Evolutionary conservation across 768 basidiomycete species (phyloP), one percentile per base, ranked within the genome.

Genomic region (Lactifluus hygrophoroides): DNA sequence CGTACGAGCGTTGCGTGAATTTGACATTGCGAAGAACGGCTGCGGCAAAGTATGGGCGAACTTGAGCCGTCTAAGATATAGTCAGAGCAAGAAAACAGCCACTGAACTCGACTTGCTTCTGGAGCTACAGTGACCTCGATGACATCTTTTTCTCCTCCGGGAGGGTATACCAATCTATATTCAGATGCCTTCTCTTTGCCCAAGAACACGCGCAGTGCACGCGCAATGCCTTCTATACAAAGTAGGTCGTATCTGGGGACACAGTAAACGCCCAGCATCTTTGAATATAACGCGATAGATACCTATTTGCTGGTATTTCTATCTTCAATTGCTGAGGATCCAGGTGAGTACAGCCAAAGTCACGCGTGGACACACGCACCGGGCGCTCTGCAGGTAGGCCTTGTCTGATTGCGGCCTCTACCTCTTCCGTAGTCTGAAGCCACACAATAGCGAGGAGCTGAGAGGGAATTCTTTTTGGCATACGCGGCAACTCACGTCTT

Each of bases 221-320:
- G 81, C 21, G 94, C 81, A 66, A 99, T 89, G 57, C 96, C 96
- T 74, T 99, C 96, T 68, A 96, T 86, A 69, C 96, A 99, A 53
- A 99, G 81, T 19, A 99, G 80, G 74, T 99, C 96, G 68, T 98
- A 98, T 84, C 95, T 93, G 68, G 10, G 50, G 42, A 51, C 47
- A 45, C 34, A 19, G 14, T 63, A 32, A 54, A 34, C 25, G 21
- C 46, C 7, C 19, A 51, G 7, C 23, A 19, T 34, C 5, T 52
- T 23, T 21, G 28, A 5, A 25, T 21, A 16, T n/a, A 45, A 37
- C 37, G 54, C 48, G 44, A 10, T 16, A 52, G 66, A 25, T 23
- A 83, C 93, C 94, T 85, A 72, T 99, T 99, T n/a, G 96, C 96
- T 45, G 96, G 94, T 44, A 97, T 81, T 72, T 99, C 96, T 66